These are phyloP conservation scores for Cladosporium cucumerinum DNA, from an alignment of 2,329 filamentous ascomycete species.

Conservation along the genomic window DNA sequence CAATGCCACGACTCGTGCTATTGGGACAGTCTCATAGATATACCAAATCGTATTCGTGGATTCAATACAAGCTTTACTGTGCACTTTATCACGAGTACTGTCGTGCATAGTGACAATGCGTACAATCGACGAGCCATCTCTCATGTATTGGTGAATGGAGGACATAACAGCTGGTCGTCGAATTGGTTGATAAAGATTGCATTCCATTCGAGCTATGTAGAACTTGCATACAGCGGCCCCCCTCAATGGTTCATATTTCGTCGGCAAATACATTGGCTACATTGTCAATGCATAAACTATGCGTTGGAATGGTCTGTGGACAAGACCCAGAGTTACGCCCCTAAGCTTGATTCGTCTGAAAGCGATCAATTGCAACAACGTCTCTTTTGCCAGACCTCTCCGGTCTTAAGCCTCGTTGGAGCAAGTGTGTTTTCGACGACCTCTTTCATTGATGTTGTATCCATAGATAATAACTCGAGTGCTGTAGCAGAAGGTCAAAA, in stretches of 20 bases:
- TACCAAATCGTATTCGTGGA: neutral
- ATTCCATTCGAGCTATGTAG: neutral
- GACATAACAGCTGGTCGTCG: neutral
- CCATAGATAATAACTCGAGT: neutral
- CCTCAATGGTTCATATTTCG: neutral
- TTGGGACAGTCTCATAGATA: neutral
- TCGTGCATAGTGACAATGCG: too few species aligned
- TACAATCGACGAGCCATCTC: too few species aligned
- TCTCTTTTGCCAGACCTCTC: neutral
- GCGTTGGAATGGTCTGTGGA: neutral
- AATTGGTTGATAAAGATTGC: neutral
- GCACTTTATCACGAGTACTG: too few species aligned
- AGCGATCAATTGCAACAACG: neutral
- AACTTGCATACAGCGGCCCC: neutral
- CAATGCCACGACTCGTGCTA: neutral
- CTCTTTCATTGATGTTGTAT: neutral
- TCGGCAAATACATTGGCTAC: neutral
- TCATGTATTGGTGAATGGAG: too few species aligned
- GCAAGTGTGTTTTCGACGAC: neutral
- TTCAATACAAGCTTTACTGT: neutral
- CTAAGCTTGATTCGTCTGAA: neutral
- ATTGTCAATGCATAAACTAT: neutral
- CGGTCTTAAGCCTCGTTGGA: neutral
- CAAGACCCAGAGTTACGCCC: neutral
- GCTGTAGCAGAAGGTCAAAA: neutral